These are phyloP conservation scores for Oryza officinalis DNA, from an alignment of 176 grass and related monocot species.

Conservation along the genomic window DNA sequence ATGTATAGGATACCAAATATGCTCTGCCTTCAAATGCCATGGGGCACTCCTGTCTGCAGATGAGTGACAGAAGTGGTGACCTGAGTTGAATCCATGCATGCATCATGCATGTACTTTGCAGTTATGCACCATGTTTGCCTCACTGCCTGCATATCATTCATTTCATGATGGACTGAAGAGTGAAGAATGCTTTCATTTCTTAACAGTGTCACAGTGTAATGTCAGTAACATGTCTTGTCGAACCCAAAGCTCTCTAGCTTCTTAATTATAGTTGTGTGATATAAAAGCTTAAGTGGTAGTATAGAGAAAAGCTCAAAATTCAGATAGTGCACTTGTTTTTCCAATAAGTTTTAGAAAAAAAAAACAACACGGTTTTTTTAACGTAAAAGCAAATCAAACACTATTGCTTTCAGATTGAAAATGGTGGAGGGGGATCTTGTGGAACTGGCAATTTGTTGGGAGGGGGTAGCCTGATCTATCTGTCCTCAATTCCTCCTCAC, in stretches of 20 bases:
- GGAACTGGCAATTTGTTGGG: not conserved
- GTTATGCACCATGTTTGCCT: not conserved
- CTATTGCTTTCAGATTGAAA: not conserved
- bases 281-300: not conserved
- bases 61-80: conserved; percentile 18
- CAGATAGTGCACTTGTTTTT: not conserved
- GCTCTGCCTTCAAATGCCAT: not conserved
- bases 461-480: not conserved
- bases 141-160: not conserved
- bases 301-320: not conserved
- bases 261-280: not conserved
- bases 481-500: conserved; percentile 16
- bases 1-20: not conserved
- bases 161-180: not conserved
- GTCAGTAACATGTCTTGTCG: not conserved
- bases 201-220: not conserved
- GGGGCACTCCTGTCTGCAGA: conserved; percentile 26
- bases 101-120: conserved; percentile 7
- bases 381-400: not conserved
- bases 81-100: conserved; percentile 15
- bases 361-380: not conserved
- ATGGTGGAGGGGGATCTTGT: not conserved
- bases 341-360: not conserved
- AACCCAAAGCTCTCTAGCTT: not conserved
- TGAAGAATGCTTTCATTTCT: not conserved